Conservation (phyloP, 257 asterid genomes). For the Euphrasia confusa region DNA sequence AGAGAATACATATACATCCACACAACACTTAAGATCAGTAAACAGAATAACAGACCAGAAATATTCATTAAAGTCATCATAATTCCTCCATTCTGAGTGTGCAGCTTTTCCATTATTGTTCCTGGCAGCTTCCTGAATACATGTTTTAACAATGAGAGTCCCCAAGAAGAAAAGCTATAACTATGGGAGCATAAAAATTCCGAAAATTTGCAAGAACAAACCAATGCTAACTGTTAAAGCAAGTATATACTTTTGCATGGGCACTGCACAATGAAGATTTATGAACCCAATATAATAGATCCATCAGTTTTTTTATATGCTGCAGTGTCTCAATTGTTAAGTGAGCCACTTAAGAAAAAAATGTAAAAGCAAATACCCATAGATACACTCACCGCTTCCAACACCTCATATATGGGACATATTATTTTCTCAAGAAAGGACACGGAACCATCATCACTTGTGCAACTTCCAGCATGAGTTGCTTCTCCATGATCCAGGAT, state of each 20-base stretch:
- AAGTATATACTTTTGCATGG: constrained; percentile 2
- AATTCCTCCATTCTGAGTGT: constrained; percentile 93
- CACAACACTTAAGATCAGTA: constrained; percentile 3
- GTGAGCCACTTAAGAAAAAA: constrained; percentile 15
- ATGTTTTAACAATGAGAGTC: constrained; percentile 12
- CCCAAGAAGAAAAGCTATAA: constrained; percentile 8
- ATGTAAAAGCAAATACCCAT: background rate
- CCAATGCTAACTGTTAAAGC: background rate
- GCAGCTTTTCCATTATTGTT: constrained; percentile 86
- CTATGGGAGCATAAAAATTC: constrained; percentile 11
- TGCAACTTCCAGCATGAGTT: constrained; percentile 55
- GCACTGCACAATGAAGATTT: constrained; percentile 8
- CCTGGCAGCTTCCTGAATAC: constrained; percentile 65
- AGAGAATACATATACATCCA: constrained; percentile 12
- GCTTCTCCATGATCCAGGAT: constrained; percentile 83
- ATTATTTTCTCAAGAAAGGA: constrained; percentile 73
- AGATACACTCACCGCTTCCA: constrained; percentile 47
- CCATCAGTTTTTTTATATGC: constrained; percentile 8
- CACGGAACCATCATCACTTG: constrained; percentile 45
- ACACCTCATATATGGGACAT: constrained; percentile 53
- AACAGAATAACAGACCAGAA: constrained; percentile 59
- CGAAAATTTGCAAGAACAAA: background rate
- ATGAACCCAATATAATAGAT: constrained; percentile 10
- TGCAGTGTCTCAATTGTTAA: constrained; percentile 7
- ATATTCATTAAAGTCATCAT: constrained; percentile 94